Percentiles rank a stretch among this genome's conserved stretches.
phyloP scores from a whole-genome alignment of 345 rosid genomes.

The Streptanthus diversifolius region DNA sequence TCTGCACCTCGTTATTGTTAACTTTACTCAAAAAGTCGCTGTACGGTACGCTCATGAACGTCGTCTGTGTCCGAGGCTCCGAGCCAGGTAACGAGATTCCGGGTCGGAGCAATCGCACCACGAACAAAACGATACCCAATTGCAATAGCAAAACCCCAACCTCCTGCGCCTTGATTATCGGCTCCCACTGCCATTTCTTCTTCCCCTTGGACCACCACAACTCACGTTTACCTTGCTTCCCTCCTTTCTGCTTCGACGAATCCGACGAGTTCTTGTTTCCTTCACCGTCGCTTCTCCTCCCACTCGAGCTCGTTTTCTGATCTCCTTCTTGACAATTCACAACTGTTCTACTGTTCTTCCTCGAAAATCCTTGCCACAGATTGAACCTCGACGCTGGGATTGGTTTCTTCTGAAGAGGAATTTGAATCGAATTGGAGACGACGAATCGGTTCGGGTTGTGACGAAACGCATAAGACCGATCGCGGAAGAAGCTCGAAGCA shows the following conservation, averaged over 20 bases:
- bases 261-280: slow-evolving; percentile 33
- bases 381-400: slow-evolving; percentile 4
- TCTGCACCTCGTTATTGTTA: slow-evolving; percentile 59
- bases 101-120: slow-evolving; percentile 78
- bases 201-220: slow-evolving; percentile 63
- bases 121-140: slow-evolving; percentile 72
- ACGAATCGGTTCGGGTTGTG: slow-evolving; percentile 36
- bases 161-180: slow-evolving; percentile 73
- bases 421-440: slow-evolving; percentile 23
- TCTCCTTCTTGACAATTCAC: slow-evolving; percentile 75
- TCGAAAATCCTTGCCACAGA: slow-evolving; percentile 37
- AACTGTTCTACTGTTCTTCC: slow-evolving; percentile 31
- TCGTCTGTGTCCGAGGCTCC: slow-evolving; percentile 65
- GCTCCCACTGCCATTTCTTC: slow-evolving; percentile 73
- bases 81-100: slow-evolving; percentile 79
- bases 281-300: slow-evolving; percentile 46
- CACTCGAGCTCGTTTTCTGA: slow-evolving; percentile 41
- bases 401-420: slow-evolving; percentile 21
- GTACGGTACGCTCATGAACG: slow-evolving; percentile 69
- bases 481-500: slow-evolving; percentile 32
- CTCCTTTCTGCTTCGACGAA: slow-evolving; percentile 51
- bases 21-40: slow-evolving; percentile 81
- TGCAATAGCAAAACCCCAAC: slow-evolving; percentile 72
- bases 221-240: slow-evolving; percentile 46
- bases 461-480: slow-evolving; percentile 41